A percentile compares a stretch with the other conserved stretches of the same genome.
These are phyloP conservation scores for Phaseolus lunatus DNA, from an alignment of 306 rosid species.

Conservation along the genomic window DNA sequence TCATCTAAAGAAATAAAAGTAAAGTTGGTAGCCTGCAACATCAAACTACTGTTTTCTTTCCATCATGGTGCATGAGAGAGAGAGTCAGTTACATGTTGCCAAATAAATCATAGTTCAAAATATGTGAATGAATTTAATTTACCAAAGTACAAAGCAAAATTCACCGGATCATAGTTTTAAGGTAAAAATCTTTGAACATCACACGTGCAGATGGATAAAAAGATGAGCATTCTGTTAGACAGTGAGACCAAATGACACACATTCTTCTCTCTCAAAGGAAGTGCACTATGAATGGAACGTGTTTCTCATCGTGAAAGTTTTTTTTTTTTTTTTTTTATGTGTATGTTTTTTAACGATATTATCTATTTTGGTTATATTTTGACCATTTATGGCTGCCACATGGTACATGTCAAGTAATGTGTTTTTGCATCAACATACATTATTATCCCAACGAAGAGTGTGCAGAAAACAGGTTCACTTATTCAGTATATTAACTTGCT, in stretches of 20 bases:
- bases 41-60: slow-evolving; percentile 13
- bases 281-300: too few species aligned
- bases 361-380: not conserved
- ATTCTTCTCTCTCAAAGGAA: slow-evolving; percentile 35
- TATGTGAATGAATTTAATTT: not conserved
- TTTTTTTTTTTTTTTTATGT: not conserved
- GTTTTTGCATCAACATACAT: slow-evolving; percentile 15
- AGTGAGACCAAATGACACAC: slow-evolving; percentile 41
- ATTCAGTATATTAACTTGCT: not conserved
- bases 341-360: not conserved
- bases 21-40: slow-evolving; percentile 36
- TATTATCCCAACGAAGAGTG: slow-evolving; percentile 2
- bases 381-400: slow-evolving; percentile 29
- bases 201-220: slow-evolving; percentile 13
- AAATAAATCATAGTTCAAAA: not conserved
- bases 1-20: slow-evolving; percentile 30
- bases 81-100: not conserved
- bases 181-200: not conserved
- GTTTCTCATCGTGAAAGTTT: not conserved
- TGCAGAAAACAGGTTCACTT: slow-evolving; percentile 23
- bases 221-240: not conserved
- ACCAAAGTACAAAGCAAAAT: not conserved
- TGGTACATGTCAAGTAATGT: slow-evolving; percentile 33
- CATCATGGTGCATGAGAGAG: slow-evolving; percentile 3
- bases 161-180: not conserved